Evolutionary conservation across 2,329 filamentous ascomycete species (phyloP).

Genomic region (Fusarium austroafricanum): DNA sequence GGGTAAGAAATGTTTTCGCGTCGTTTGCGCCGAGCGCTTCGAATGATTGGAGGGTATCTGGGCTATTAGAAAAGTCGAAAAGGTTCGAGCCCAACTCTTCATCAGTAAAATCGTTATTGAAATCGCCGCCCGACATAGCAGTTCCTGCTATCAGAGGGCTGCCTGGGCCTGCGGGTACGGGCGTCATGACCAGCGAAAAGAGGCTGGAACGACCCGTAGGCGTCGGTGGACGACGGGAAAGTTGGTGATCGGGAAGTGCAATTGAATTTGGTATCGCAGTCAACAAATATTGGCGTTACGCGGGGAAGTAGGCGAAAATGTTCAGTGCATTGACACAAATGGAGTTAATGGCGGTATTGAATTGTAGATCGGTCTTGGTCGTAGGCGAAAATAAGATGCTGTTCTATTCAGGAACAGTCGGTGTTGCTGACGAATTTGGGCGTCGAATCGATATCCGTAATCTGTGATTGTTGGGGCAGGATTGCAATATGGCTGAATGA

Average conservation of each 20-base stretch:
- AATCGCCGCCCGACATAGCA: conserved; percentile 53
- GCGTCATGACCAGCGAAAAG: conserved; percentile 52
- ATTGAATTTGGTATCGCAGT: conserved; percentile 43
- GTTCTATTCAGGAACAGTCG: conserved; percentile 15
- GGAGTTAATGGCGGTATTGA: conserved; percentile 12
- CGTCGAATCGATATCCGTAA: conserved; percentile 33
- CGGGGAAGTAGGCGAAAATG: conserved; percentile 29
- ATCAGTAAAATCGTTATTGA: conserved; percentile 54
- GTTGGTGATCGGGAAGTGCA: conserved; percentile 23
- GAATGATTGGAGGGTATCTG: conserved; percentile 53
- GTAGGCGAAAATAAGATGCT: neutral
- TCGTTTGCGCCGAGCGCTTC: conserved; percentile 48
- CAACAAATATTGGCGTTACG: conserved; percentile 40
- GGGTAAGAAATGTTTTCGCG: conserved; percentile 49
- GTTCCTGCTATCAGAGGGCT: conserved; percentile 55
- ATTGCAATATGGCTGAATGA: conserved; percentile 41
- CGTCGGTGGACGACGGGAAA: conserved; percentile 13
- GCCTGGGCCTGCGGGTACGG: conserved; percentile 48
- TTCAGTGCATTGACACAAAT: conserved; percentile 35
- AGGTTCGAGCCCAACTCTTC: conserved; percentile 51
- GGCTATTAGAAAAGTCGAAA: conserved; percentile 53
- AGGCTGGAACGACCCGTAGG: conserved; percentile 37
- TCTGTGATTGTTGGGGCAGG: conserved; percentile 42
- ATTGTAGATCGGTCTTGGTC: neutral
- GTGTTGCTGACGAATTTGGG: conserved; percentile 29